phyloP scores from a whole-genome alignment of 768 basidiomycete species.

The Inosperma sp. region DNA sequence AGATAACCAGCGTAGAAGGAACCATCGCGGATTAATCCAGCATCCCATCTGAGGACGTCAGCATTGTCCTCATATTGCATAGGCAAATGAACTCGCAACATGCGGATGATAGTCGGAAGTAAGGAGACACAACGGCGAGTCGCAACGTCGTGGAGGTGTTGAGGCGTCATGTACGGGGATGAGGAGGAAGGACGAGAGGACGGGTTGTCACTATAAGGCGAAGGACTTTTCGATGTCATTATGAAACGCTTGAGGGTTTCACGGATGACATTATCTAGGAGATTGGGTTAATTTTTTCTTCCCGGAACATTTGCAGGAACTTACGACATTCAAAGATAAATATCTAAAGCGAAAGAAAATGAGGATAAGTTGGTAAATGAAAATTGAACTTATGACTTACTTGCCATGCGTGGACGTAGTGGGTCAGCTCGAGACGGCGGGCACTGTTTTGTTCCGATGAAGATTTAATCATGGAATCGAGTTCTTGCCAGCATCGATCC shows the following conservation, averaged over 20 bases:
- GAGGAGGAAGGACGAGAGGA: conserved; percentile 44
- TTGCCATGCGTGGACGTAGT: conserved; percentile 85
- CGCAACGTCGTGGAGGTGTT: conserved; percentile 46
- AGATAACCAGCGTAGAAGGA: conserved; percentile 84
- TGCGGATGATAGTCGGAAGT: conserved; percentile 47
- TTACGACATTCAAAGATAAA: conserved; percentile 88
- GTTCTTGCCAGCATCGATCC: conserved; percentile 79
- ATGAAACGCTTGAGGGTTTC: conserved; percentile 67
- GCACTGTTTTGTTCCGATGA: conserved; percentile 30
- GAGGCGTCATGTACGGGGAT: conserved; percentile 43
- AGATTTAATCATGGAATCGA: conserved; percentile 55
- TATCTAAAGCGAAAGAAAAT: conserved; percentile 44
- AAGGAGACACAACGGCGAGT: conserved; percentile 46
- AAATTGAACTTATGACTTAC: conserved; percentile 36
- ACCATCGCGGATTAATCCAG: conserved; percentile 82
- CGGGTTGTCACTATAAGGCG: conserved; percentile 40
- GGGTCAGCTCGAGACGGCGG: conserved; percentile 35
- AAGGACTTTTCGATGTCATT: conserved; percentile 21
- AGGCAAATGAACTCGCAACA: conserved; percentile 48
- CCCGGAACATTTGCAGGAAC: conserved; percentile 26
- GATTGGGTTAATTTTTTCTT: conserved; percentile 13
- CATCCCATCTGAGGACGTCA: conserved; percentile 78
- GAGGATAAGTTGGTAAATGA: conserved; percentile 14
- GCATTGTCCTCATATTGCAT: conserved; percentile 25
- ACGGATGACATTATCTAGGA: conserved; percentile 75